phyloP scores from a whole-genome alignment of 305 asterid species.

The Euphrasia arctica region DNA sequence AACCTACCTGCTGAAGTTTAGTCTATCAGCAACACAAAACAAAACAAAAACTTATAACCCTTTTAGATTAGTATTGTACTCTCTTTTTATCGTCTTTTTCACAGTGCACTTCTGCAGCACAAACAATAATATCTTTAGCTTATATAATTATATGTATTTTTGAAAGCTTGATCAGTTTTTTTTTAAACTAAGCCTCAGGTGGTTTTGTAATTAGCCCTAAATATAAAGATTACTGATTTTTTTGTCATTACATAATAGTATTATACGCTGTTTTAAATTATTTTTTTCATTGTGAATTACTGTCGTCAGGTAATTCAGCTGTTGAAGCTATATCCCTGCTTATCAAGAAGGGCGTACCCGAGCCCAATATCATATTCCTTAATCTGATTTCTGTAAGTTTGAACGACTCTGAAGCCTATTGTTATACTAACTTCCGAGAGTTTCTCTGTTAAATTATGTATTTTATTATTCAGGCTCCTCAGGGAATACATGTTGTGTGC shows the following conservation, averaged over 20 bases:
- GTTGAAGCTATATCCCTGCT: constrained; percentile 73
- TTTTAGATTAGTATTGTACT: too few relatives aligned
- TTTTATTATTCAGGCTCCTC: constrained; percentile 55
- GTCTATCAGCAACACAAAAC: too few relatives aligned
- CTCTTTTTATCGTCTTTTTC: not conserved
- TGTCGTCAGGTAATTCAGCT: constrained; percentile 55
- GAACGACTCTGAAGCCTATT: not conserved
- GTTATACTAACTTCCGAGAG: not conserved
- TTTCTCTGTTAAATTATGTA: not conserved
- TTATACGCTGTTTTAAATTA: not conserved
- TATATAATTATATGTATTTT: too few relatives aligned
- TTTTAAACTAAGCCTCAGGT: too few relatives aligned
- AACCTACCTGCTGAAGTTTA: too few relatives aligned
- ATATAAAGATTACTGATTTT: too few relatives aligned
- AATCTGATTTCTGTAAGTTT: constrained; percentile 72
- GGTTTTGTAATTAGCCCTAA: too few relatives aligned
- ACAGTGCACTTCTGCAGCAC: not conserved
- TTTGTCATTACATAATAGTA: too few relatives aligned
- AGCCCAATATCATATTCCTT: constrained; percentile 72
- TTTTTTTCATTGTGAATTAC: not conserved
- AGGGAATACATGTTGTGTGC: constrained; percentile 77
- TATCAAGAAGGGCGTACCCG: constrained; percentile 74
- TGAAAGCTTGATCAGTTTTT: too few relatives aligned
- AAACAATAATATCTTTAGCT: not conserved
- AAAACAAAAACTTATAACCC: too few relatives aligned